Base-by-base conservation (phyloP, 768 basidiomycete species). In the Termitomyces sp. region DNA sequence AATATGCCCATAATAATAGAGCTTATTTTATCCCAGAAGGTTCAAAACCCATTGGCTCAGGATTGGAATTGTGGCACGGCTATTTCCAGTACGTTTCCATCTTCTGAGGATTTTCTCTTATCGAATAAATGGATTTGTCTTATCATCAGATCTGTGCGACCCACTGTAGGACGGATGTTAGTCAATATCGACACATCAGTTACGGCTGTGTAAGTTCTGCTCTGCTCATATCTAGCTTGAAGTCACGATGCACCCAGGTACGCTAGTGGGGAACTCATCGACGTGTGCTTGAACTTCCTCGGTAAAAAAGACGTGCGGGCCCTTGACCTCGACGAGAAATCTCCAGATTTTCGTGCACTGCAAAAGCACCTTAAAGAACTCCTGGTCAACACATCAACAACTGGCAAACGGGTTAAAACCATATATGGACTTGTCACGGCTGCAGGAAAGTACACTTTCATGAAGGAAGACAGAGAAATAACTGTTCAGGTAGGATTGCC, bases 121-220 rank as follows among this genome's bases (percentile, higher is more conserved):
- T 26, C 16, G 26, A 4, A 44, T 55, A 20, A 10, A 33, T 55
- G 10, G 5, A 50, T 35, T 30, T 4, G 30, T 10, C 8, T 43
- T n/a, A 0, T 50, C 26, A 47, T 16, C 13, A 57, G 58, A 49
- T 80, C 78, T 48, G 79, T 83, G 41, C 75, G 82, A 1, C 81
- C 80, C 0, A 70, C 75, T 1, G 57, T 71, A 0, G 72, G 71
- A 0, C 58, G 70, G 9, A 75, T 82, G 60, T 63, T 80, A 0
- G 64, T 84, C 1, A 82, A 77, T 14, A 68, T 84, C 1, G 82
- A 84, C 54, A 79, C 75, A 0, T 74, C 77, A 2, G 75, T 79
- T 14, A 70, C 81, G 0, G 72, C 75, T 0, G 66, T 84, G 81
- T 82, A 72, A 61, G 72, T 30, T 33, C 23, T n/a, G 14, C 30